Evolutionary conservation across 2,329 filamentous ascomycete species (phyloP), one percentile per base, ranked within the genome.

Genomic region (Fusarium sp.): DNA sequence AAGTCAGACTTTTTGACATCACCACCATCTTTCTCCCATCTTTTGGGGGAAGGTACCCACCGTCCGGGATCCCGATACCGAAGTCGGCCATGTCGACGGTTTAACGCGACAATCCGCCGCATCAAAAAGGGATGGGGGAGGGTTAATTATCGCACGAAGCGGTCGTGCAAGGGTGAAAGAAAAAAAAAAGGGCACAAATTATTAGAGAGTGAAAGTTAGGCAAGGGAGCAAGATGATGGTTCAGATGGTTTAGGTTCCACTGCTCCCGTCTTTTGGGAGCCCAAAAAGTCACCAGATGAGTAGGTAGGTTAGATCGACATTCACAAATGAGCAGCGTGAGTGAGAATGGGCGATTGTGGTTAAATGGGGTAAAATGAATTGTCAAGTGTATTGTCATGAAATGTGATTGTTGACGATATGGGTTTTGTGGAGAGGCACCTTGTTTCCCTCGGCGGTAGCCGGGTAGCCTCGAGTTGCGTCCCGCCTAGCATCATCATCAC

Each of bases 11-110:
- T 73, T 70, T 71, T 56, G 50, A 56, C 24, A 29, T 16, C 40
- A 45, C 20, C 40, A 45, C 38, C 38, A 34, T 29, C 29, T 29
- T 9, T 50, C 47, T 29, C 47, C 27, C 57, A 64, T 64, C 52
- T 56, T 57, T 64, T 72, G 47, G 18, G 24, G 29, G 29, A 29
- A 29, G 66, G 72, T 58, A 76, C 73, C 68, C 69, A 84, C 83
- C 83, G 69, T 84, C 82, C 34, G 82, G 78, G 37, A 80, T 79
- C 57, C 76, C 78, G 70, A 79, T 75, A 64, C 78, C 81, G 77
- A 80, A 79, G 71, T 83, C 81, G 76, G 80, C 78, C 82, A 84
- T 84, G 38, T 65, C 73, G 62, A 69, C 59, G 45, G 24, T 47
- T 60, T 42, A 31, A 59, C 29, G 69, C 38, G 57, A 60, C 45